Evolutionary conservation across 2,329 filamentous ascomycete genomes (phyloP).

Genomic region (Phaeosphaeriaceae sp.): DNA sequence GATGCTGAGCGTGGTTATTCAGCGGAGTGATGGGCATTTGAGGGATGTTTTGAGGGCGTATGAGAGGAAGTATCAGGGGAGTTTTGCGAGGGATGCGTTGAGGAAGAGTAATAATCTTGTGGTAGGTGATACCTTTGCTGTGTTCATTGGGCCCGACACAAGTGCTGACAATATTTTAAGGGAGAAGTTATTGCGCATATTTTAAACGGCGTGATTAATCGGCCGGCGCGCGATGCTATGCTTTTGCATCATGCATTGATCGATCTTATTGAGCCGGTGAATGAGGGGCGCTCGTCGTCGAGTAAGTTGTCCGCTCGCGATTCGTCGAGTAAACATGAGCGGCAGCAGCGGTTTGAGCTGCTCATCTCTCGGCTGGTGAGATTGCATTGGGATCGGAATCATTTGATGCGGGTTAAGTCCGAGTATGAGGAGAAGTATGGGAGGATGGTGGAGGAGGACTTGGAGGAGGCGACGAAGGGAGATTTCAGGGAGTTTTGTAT

Average conservation of each 20-base stretch:
- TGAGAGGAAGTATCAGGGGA: conserved; percentile 72
- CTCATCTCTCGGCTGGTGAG: conserved; percentile 87
- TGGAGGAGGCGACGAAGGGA: conserved; percentile 76
- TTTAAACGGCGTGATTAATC: conserved; percentile 95
- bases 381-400: conserved; percentile 88
- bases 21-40: conserved; percentile 81
- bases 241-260: conserved; percentile 86
- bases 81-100: conserved; percentile 88
- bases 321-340: conserved; percentile 43
- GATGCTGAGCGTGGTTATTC: conserved; percentile 85
- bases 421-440: conserved; percentile 82
- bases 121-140: conserved; percentile 66
- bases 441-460: conserved; percentile 74
- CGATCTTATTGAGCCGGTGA: conserved; percentile 55
- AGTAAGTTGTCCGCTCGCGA: conserved; percentile 28
- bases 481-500: conserved; percentile 81
- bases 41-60: conserved; percentile 80
- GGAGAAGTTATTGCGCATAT: conserved; percentile 94
- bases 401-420: conserved; percentile 78
- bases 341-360: conserved; percentile 75
- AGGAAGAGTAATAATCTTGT: conserved; percentile 90
- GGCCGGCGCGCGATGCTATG: conserved; percentile 88
- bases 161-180: conserved; percentile 62
- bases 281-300: conserved; percentile 28
- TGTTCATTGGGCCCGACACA: too few species aligned